These are phyloP conservation scores for Balamuthia mandrillaris DNA, from an alignment of 208 protist genomes.

Conservation along the genomic window DNA sequence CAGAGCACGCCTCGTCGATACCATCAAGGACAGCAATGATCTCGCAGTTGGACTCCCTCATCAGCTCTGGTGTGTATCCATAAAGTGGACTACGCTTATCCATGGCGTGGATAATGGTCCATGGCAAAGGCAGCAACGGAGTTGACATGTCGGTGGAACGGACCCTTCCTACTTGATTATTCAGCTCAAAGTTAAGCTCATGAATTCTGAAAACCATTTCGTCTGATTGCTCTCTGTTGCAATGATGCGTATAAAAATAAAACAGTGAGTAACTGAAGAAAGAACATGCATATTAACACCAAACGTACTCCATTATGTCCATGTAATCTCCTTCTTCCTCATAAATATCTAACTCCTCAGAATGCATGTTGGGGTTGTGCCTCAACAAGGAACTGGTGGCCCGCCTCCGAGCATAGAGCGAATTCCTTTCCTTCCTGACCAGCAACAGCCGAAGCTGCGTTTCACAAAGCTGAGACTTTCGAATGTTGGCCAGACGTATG, in stretches of 20 bases:
- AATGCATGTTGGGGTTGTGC: no score
- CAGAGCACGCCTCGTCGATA: conserved; percentile 1
- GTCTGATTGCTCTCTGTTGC: no score
- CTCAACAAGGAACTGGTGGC: no score
- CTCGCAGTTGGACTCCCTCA: neutral
- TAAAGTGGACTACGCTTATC: conserved; percentile 29
- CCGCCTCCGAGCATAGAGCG: neutral
- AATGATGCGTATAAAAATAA: no score
- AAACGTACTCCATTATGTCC: no score
- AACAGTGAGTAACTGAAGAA: no score
- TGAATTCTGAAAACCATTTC: conserved; percentile 14
- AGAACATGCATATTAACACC: no score
- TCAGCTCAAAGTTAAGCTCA: conserved; percentile 33
- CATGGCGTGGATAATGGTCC: conserved; percentile 27
- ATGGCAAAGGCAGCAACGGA: neutral
- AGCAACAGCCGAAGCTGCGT: conserved; percentile 13
- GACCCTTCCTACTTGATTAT: neutral
- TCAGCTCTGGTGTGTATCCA: neutral
- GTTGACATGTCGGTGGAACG: neutral
- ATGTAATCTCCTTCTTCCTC: neutral
- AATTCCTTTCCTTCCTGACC: neutral
- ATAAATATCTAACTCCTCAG: no score
- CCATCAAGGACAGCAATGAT: conserved; percentile 31
- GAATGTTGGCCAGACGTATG: conserved; percentile 4
- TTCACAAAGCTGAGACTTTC: conserved; percentile 23